phyloP scores from a whole-genome alignment of 2,329 filamentous ascomycete species.

The Cucurbitaria berberidis region DNA sequence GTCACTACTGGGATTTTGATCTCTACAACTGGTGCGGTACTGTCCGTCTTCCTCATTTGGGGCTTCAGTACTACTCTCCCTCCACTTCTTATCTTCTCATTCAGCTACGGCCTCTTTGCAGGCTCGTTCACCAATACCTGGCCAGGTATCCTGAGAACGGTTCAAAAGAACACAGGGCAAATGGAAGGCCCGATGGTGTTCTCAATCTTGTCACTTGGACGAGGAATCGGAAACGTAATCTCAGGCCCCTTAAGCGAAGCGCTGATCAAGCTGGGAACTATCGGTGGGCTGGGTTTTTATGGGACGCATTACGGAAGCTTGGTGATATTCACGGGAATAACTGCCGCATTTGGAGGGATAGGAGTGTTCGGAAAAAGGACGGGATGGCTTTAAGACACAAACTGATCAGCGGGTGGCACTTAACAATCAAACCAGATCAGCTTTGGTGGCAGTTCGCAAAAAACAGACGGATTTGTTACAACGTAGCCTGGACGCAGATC shows the following conservation, averaged over 20 bases:
- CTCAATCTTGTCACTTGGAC: conserved; percentile 53
- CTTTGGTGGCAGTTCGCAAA: too few relatives aligned
- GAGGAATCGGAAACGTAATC: conserved; percentile 58
- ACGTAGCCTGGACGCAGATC: neutral
- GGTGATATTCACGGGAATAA: neutral
- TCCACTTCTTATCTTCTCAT: conserved; percentile 38
- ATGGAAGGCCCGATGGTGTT: conserved; percentile 55
- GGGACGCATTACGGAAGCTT: neutral
- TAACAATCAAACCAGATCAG: too few relatives aligned
- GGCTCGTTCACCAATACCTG: conserved; percentile 35
- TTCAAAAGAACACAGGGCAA: conserved; percentile 25
- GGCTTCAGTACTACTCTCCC: conserved; percentile 49
- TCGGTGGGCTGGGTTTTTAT: neutral
- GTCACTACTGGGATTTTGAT: conserved; percentile 50
- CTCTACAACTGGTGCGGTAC: conserved; percentile 47
- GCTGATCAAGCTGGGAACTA: neutral
- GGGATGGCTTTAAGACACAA: neutral
- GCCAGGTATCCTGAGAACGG: conserved; percentile 29
- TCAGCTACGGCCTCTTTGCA: conserved; percentile 46
- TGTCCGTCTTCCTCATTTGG: conserved; percentile 55
- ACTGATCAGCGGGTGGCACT: too few relatives aligned
- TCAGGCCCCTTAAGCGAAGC: conserved; percentile 58
- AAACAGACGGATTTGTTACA: neutral
- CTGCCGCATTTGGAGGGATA: neutral
- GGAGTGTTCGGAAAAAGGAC: neutral